Conservation (phyloP, 768 basidiomycete species). For the Artomyces pyxidatus region DNA sequence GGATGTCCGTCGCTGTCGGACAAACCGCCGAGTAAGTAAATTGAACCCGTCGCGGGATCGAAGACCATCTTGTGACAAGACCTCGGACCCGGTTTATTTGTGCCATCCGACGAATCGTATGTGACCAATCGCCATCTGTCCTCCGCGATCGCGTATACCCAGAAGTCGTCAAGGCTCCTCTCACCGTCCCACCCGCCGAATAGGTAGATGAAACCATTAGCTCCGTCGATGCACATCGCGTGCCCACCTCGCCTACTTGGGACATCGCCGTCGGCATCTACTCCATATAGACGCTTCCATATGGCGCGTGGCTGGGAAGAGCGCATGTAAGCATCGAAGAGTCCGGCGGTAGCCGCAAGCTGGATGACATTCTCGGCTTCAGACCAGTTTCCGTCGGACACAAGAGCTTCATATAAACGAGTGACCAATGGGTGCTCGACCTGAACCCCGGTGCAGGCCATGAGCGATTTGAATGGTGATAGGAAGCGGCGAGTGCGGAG, state of each 20-base stretch:
- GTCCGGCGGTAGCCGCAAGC: conserved; percentile 40
- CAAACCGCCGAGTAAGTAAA: conserved; percentile 68
- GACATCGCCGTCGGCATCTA: conserved; percentile 56
- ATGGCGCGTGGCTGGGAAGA: conserved; percentile 49
- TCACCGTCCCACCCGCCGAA: conserved; percentile 77
- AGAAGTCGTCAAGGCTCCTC: conserved; percentile 70
- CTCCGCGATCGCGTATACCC: conserved; percentile 55
- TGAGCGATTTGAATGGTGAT: conserved; percentile 52
- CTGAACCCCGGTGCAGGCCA: conserved; percentile 44
- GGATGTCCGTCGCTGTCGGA: conserved; percentile 39
- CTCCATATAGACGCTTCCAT: conserved; percentile 54
- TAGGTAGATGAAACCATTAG: conserved; percentile 57
- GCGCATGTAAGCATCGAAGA: conserved; percentile 56
- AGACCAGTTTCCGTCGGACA: conserved; percentile 59
- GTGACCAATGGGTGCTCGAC: conserved; percentile 69
- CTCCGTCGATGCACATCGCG: conserved; percentile 71
- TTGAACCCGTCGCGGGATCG: conserved; percentile 57
- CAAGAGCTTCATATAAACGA: conserved; percentile 51
- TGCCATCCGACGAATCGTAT: conserved; percentile 42
- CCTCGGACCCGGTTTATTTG: conserved; percentile 60
- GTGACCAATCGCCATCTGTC: conserved; percentile 59
- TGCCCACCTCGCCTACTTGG: conserved; percentile 71
- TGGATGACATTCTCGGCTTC: conserved; percentile 47
- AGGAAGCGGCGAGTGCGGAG: conserved; percentile 69
- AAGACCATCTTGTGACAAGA: conserved; percentile 82